These are phyloP conservation scores for Evernia prunastri DNA, from an alignment of 495 filamentous ascomycete species.

Conservation along the genomic window DNA sequence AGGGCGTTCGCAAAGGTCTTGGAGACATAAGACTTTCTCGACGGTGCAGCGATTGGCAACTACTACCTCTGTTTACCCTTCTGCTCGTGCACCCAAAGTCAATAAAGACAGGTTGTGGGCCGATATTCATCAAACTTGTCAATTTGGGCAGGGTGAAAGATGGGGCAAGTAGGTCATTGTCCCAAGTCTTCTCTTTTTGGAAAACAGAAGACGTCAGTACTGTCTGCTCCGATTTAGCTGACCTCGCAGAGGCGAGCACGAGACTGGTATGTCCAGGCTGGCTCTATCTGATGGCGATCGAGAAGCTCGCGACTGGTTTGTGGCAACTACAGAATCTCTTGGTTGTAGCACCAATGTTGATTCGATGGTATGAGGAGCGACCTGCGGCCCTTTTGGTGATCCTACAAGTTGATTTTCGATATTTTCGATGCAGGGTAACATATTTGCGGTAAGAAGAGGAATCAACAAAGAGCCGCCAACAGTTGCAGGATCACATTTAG, in stretches of 20 bases:
- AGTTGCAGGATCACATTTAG: constrained; percentile 67
- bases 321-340: constrained; percentile 53
- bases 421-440: constrained; percentile 47
- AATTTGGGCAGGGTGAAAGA: constrained; percentile 58
- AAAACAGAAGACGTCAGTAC: not conserved
- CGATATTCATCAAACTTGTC: constrained; percentile 58
- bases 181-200: constrained; percentile 3
- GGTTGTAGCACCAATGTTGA: constrained; percentile 58
- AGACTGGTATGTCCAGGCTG: constrained; percentile 62
- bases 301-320: constrained; percentile 68
- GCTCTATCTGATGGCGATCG: constrained; percentile 66
- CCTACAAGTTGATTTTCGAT: constrained; percentile 21
- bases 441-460: constrained; percentile 65
- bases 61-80: not conserved
- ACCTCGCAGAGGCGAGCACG: constrained; percentile 43
- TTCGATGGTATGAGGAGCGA: constrained; percentile 41
- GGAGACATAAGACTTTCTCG: not conserved
- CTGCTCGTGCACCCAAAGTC: constrained; percentile 27
- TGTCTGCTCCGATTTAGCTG: not conserved
- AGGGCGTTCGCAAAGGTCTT: not conserved
- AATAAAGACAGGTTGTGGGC: constrained; percentile 54
- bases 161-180: constrained; percentile 54
- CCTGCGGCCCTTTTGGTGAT: not conserved
- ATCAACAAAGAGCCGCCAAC: constrained; percentile 51
- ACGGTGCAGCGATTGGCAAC: not conserved